Evolutionary conservation across 2,329 filamentous ascomycete species (phyloP), one percentile per base, ranked within the genome.

Genomic region (Botrytis tulipae): DNA sequence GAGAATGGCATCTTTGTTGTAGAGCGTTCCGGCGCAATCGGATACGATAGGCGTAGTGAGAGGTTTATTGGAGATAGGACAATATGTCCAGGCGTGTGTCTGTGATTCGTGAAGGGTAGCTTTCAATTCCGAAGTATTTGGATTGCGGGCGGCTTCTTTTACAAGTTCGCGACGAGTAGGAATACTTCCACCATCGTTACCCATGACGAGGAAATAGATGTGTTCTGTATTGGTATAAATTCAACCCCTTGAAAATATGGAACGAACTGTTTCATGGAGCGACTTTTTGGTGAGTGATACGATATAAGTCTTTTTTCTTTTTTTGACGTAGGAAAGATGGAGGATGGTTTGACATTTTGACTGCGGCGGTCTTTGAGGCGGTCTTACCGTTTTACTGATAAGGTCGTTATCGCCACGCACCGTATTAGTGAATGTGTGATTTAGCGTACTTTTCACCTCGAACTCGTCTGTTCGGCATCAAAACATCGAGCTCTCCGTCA

Each of bases 111-210:
- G 90, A 77, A 92, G 92, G 14, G 92, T 92, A 76, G 96, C 94
- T 84, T 98, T 98, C 73, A 97, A 85, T 84, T 98, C 92, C 65
- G 93, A 91, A 42, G 93, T 88, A 48, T 93, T 97, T 35, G 92
- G 93, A 70, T 90, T 88, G 79, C 93, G 92, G 60, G 95, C 94
- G 42, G 95, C 94, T 83, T 95, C 92, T 84, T 97, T 97, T 82
- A 99, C 96, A 63, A 99, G 93, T 83, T 99, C 97, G 80, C 94
- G 92, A 46, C 97, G 93, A 76, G 92, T 98, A 8, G 96, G 96
- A 78, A 99, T 99, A 78, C 93, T 95, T 82, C 96, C 96, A 78
- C 96, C 96, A 82, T 99, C 96, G 84, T 99, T 99, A 82, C 96
- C 96, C 96, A 99, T 98, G 78, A 18, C 73, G 29, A 25, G 18